Evolutionary conservation across 2,329 filamentous ascomycete genomes (phyloP), one percentile per base, ranked within the genome.

Genomic region (Hypomyces rosellus): DNA sequence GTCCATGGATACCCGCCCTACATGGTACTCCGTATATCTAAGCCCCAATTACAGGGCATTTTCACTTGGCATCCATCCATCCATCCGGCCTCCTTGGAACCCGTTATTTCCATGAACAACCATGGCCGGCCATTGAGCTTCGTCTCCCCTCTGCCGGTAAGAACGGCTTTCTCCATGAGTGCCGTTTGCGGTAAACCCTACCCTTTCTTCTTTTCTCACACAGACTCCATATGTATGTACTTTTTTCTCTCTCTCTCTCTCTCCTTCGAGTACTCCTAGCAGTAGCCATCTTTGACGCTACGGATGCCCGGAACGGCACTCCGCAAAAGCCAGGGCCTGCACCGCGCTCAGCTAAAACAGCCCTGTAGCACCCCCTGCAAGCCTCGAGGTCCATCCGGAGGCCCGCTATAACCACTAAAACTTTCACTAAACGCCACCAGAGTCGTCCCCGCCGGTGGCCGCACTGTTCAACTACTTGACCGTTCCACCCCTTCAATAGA

Each of bases 381-480:
- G 25, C 8, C 25, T 30, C 45, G 30, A 25, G 16, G 44, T 18
- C 44, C 34, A 16, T 25, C 12, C 16, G 16, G 12, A 15, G 18
- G 13, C 45, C 38, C 45, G 36, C 45, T 41, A 25, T 30, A 42
- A 14, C 38, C 38, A 38, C 46, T 36, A 36, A 36, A 22, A 36
- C 38, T 37, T 15, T 11, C 39, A 37, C 33, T n/a, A 36, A n/a
- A 14, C 42, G 34, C 42, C 48, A 18, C 45, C 36, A 30, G 5
- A 40, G 41, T 14, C 18, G 41, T 6, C 14, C 33, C 44, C 36
- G 44, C 39, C 50, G 45, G 50, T 48, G 50, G 46, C 40, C 53
- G 50, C 53, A 53, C 50, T 52, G 47, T 52, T 33, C 52, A 52
- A 43, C 43, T 45, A 34, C 43, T 25, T 37, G 14, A 15, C 44